Base-by-base conservation (phyloP, 1,284 basidiomycete genomes). In the Cutaneotrichosporon cutaneum region DNA sequence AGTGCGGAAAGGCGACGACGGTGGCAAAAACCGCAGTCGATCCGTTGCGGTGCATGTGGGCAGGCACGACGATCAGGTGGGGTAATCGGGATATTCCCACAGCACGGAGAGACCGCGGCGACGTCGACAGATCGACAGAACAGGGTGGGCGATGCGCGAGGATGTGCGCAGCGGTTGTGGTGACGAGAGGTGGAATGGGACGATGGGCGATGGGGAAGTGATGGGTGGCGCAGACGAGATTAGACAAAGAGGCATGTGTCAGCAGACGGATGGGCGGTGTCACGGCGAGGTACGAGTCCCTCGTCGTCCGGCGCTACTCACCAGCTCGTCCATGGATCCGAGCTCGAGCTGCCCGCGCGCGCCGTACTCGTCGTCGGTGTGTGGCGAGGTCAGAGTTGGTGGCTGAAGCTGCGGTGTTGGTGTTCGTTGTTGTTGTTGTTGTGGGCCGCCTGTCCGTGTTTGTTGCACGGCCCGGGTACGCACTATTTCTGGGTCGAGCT, bases 331-430 rank as follows among this genome's bases (percentile, higher is more conserved):
- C 11, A 59, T 24, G 8, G 39, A 24, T 2, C 33, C 33, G 16
- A 64, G 8, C 30, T 56, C 60, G 21, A 61, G 60, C 24, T 35
- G 26, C 6, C 60, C 59, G 24, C 54, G 47, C 1, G 56, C 56
- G 13, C 60, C 59, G 33, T 56, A 64, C n/a, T n/a, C n/a, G n/a
- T n/a, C n/a, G 9, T 48, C 53, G 21, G n/a, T 24, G n/a, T 56
- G 48, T 9, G 56, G 13, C 30, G 30, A 9, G 14, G 48, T 26
- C 10, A 14, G 22, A 26, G 45, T 13, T 26, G 48, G 48, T 50
- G 26, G 48, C 27, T 13, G 18, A 9, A 26, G 21, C 18, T 26
- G 48, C 26, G 47, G 47, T 18, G 26, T 50, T 18, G 26, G 48
- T 18, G 48, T 32, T n/a, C n/a, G 48, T 30, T 27, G 26, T 27